These are phyloP conservation scores for Trichosporon sp. DNA, from an alignment of 1,284 basidiomycete genomes.

Conservation along the genomic window DNA sequence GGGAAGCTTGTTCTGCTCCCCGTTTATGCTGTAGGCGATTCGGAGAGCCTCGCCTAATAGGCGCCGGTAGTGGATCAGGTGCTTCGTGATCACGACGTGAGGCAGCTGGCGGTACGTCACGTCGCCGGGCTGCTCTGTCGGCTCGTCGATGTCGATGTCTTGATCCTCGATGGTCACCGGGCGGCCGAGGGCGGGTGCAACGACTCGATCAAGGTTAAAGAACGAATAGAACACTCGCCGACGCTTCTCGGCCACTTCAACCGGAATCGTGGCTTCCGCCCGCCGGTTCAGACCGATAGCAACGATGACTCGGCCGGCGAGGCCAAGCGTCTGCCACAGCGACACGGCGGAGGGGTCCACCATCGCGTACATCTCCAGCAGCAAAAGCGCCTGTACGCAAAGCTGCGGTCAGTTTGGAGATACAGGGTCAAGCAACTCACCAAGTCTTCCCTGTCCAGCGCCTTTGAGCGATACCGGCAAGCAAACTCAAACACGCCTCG, in stretches of 20 bases:
- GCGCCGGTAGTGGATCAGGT: conserved; percentile 38
- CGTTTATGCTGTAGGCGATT: conserved; percentile 38
- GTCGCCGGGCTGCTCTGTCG: conserved; percentile 31
- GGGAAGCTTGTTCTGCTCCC: conserved; percentile 35
- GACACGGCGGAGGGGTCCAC: conserved; percentile 37
- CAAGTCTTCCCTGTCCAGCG: conserved; percentile 38
- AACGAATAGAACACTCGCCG: conserved; percentile 43
- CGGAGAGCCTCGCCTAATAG: conserved; percentile 37
- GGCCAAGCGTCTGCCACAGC: conserved; percentile 41
- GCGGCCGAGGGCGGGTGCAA: conserved; percentile 39
- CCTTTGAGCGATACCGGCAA: conserved; percentile 31
- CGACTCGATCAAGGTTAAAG: conserved; percentile 46
- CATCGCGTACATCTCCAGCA: conserved; percentile 40
- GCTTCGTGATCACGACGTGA: conserved; percentile 24
- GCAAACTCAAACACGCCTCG: conserved; percentile 33
- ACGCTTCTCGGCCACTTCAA: conserved; percentile 35
- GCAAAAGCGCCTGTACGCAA: conserved; percentile 38
- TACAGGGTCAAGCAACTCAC: conserved; percentile 28
- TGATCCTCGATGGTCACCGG: conserved; percentile 42
- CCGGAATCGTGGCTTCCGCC: conserved; percentile 29
- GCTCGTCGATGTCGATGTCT: conserved; percentile 43
- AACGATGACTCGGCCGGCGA: conserved; percentile 39
- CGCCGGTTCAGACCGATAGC: conserved; percentile 42
- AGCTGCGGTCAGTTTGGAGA: conserved; percentile 24
- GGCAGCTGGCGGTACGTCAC: conserved; percentile 35